Evolutionary conservation across 768 basidiomycete species (phyloP).

Genomic region (Auricularia heimuer): DNA sequence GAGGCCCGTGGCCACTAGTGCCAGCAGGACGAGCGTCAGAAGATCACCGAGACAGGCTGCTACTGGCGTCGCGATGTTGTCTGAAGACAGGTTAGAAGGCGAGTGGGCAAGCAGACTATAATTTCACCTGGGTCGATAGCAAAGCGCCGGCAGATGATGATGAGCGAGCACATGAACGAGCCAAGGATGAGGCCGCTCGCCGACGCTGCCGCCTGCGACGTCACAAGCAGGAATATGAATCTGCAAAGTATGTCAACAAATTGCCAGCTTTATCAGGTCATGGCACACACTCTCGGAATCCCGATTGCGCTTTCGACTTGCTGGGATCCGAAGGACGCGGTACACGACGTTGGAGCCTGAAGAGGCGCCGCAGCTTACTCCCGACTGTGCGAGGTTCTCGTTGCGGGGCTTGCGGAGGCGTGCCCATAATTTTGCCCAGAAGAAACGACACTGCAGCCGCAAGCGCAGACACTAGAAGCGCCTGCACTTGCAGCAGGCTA

Average conservation of each 20-base stretch:
- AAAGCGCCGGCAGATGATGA: conserved; percentile 65
- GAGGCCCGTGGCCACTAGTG: conserved; percentile 61
- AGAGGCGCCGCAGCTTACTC: background rate
- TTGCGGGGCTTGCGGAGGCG: background rate
- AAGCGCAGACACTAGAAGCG: conserved; percentile 77
- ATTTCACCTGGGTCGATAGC: conserved; percentile 73
- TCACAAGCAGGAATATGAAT: conserved; percentile 65
- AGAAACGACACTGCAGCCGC: conserved; percentile 71
- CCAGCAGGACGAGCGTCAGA: conserved; percentile 77
- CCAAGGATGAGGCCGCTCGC: conserved; percentile 72
- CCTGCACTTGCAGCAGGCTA: conserved; percentile 85
- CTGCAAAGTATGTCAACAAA: conserved; percentile 31
- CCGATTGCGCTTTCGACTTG: background rate
- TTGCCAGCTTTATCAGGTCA: too few species aligned
- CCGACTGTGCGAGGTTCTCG: background rate
- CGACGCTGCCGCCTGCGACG: conserved; percentile 73
- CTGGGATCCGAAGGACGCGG: background rate
- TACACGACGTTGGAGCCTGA: background rate
- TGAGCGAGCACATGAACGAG: conserved; percentile 82
- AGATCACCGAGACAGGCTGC: conserved; percentile 91
- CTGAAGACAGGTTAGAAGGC: conserved; percentile 26
- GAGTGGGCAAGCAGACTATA: background rate
- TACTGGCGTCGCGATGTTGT: conserved; percentile 92
- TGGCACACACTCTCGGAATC: background rate
- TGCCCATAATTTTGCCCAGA: conserved; percentile 34